phyloP scores from a whole-genome alignment of 2,329 filamentous ascomycete species.

The Alternaria novae-zelandiae region DNA sequence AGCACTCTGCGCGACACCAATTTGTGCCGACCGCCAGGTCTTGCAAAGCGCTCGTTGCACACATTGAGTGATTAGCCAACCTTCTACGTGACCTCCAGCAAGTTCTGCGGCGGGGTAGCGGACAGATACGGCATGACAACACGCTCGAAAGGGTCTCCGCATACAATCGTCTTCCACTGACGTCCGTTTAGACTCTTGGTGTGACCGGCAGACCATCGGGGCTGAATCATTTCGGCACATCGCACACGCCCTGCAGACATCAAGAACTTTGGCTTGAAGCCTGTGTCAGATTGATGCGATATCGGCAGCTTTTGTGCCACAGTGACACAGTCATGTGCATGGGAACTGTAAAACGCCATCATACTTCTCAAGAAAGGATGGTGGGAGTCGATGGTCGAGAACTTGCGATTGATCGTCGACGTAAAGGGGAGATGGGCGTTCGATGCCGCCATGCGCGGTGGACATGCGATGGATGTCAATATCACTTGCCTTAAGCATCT shows the following conservation, averaged over 20 bases:
- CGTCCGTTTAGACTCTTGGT: conserved; percentile 14
- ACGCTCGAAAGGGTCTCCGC: not conserved
- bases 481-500: not conserved
- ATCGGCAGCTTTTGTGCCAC: conserved; percentile 21
- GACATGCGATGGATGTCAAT: not conserved
- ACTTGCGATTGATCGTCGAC: not conserved
- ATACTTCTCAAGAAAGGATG: not conserved
- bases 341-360: not conserved
- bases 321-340: not conserved
- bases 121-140: not conserved
- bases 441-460: not conserved
- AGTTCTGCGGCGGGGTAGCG: not conserved
- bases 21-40: conserved; percentile 18
- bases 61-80: conserved; percentile 3
- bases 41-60: conserved; percentile 15
- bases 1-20: conserved; percentile 6
- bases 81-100: not conserved
- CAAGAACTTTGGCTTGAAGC: conserved; percentile 7
- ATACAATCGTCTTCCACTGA: conserved; percentile 6
- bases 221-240: conserved; percentile 7
- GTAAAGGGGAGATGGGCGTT: not conserved
- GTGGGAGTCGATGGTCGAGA: not conserved
- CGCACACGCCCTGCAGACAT: conserved; percentile 8
- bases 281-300: conserved; percentile 16
- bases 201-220: conserved; percentile 3